Conservation (phyloP, 176 grass and related monocot genomes). For the Zoysia pacifica region DNA sequence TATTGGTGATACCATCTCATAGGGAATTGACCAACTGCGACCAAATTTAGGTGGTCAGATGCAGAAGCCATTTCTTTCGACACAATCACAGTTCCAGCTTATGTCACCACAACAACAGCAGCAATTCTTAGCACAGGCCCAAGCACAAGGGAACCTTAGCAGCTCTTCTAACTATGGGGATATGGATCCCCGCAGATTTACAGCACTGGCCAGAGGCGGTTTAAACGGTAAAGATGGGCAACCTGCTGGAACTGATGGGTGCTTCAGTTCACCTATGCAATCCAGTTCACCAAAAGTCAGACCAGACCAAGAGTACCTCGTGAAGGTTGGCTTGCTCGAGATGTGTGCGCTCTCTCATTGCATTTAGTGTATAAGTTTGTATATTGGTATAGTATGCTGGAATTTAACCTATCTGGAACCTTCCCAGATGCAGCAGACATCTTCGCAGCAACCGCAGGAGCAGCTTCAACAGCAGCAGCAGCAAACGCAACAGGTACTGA, state of each 20-base stretch:
- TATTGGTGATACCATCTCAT: slow-evolving; percentile 20
- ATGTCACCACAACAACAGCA: slow-evolving; percentile 95
- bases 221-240: slow-evolving; percentile 86
- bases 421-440: slow-evolving; percentile 79
- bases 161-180: slow-evolving; percentile 73
- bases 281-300: slow-evolving; percentile 82
- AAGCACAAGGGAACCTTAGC: slow-evolving; percentile 74
- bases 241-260: slow-evolving; percentile 69
- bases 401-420: slow-evolving; percentile 51
- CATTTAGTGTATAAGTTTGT: slow-evolving; percentile 22
- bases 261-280: slow-evolving; percentile 85
- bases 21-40: slow-evolving; percentile 90
- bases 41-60: slow-evolving; percentile 85
- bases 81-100: slow-evolving; percentile 92
- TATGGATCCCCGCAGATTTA: slow-evolving; percentile 78
- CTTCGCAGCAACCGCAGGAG: slow-evolving; percentile 76
- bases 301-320: slow-evolving; percentile 74
- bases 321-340: slow-evolving; percentile 64
- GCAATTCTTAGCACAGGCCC: slow-evolving; percentile 90
- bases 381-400: slow-evolving; percentile 16
- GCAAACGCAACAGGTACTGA: slow-evolving; percentile 38
- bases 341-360: slow-evolving; percentile 12
- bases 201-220: slow-evolving; percentile 55
- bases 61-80: slow-evolving; percentile 91
- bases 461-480: slow-evolving; percentile 71